Base-by-base conservation (phyloP, 2,329 filamentous ascomycete genomes). In the Rhinocladiella mackenziei region DNA sequence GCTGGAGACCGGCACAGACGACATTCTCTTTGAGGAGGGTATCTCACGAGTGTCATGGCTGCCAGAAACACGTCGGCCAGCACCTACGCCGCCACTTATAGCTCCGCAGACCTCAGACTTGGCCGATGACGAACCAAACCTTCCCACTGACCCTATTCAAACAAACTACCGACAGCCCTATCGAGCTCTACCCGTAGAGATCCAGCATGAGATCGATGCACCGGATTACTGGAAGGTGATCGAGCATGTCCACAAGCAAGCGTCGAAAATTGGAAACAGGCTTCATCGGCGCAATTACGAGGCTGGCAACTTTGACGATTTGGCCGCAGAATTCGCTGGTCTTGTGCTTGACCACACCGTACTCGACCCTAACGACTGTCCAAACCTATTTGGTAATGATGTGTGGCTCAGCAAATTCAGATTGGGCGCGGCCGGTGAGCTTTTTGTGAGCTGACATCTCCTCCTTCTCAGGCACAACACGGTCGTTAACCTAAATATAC, bases 381-480 rank as follows among this genome's bases (percentile, higher is more conserved):
- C 43, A 13, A 20, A 17, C n/a, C 29, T 50, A 15, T 47, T 50
- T 33, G 47, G 47, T 13, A 10, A 22, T 13, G 34, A 39, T 23
- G 19, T 23, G 3, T 50, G 28, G 36, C 28, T 37, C 23, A 45
- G 32, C 13, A 51, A 35, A 18, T 44, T 36, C 39, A 34, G 44
- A 41, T 17, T 51, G 26, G 45, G 48, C n/a, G 48, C 48, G 4
- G 48, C 48, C 13, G 48, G 48, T 13, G 48, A 51, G 37, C 40
- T 51, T 10, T 51, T 51, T 39, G 48, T 51, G 20, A 37, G 36
- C 23, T 7, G 9, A 13, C 15, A 5, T 22, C 17, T 18, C 34
- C 19, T 35, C 18, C 29, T 15, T 32, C 15, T 31, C 13, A 23
- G n/a, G n/a, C n/a, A 39, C 26, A 37, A 14, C 34, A 25, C 14